These are phyloP conservation scores for Scedosporium minutisporum DNA, from an alignment of 2,329 filamentous ascomycete species.

Conservation along the genomic window DNA sequence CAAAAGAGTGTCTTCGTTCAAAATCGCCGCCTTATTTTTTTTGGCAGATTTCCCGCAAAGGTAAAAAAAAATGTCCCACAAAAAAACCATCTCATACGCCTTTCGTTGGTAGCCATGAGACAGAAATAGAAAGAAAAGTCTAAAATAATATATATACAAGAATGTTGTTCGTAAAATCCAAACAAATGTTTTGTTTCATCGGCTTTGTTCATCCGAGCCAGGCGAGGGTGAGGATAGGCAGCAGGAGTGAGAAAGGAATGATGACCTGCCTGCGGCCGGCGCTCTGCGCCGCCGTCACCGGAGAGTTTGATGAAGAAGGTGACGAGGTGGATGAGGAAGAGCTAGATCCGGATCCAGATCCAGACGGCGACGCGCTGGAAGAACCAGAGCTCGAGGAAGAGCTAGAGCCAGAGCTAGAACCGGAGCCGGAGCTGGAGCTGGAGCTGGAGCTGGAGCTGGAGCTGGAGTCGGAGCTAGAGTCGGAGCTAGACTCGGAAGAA, in stretches of 20 bases:
- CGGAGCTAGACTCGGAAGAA: background rate
- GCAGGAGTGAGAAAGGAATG: background rate
- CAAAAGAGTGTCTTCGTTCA: slow-evolving; percentile 1
- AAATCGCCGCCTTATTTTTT: background rate
- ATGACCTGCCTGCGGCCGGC: background rate
- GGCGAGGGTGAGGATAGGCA: background rate
- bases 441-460: background rate
- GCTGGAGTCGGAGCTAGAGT: background rate
- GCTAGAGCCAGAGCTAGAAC: background rate
- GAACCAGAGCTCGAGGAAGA: background rate
- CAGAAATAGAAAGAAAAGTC: background rate
- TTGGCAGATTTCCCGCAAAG: background rate
- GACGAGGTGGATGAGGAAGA: background rate
- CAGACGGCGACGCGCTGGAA: background rate
- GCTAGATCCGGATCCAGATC: background rate
- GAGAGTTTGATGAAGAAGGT: background rate
- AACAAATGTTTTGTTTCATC: background rate
- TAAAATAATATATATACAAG: slow-evolving; percentile 4
- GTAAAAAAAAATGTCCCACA: too few relatives aligned
- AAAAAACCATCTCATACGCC: background rate
- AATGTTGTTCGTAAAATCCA: background rate
- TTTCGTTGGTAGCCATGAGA: background rate
- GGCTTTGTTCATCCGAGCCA: background rate
- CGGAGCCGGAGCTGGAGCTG: background rate
- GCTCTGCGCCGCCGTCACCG: background rate